Evolutionary conservation across 208 protist genomes (phyloP), one percentile per base, ranked within the genome.

Genomic region (Angomonas deanei): DNA sequence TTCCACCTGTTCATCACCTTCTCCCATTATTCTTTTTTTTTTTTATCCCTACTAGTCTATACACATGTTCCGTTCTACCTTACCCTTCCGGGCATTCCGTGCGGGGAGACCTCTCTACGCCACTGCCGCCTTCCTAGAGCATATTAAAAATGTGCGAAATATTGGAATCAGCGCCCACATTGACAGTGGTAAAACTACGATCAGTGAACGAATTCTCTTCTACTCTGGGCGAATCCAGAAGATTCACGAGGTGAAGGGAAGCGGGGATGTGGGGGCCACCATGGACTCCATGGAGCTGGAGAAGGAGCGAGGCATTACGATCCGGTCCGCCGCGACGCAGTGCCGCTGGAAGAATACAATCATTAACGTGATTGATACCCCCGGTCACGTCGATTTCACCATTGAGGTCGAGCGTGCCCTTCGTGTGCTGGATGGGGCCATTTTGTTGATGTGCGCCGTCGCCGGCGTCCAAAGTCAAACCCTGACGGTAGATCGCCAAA

Each of bases 361-460:
- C 57, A 97, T 99, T 69, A 99, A 99, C 78, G 94, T 99, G 57
- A 99, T 99, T 69, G 98, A 99, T 84, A 99, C 98, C 19, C 98
- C 98, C 31, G 98, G 97, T 39, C 98, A 99, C 84, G 98, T 99
- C 11, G 98, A 99, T 86, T 99, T 99, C 82, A 99, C 98, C 39
- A 99, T 99, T 53, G 98, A 99, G 74, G 98, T 99, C 42, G 93
- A 98, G 74, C 85, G 98, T 27, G 89, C 97, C n/a, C 87, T 99
- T 58, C 92, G 98, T 67, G 98, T 99, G 53, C 83, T 99, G 32
- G 98, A 99, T 66, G 98, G 98, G 33, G 98, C 98, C 38, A 90
- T 99, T 39, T 72, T 99, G 26, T 86, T 99, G 53, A 90, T 98
- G 80, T 99, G 97, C 76, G 86, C 76, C 63, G 97, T 98, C 26